Conservation (phyloP, 2,329 filamentous ascomycete species). For the Colletotrichum salicis region DNA sequence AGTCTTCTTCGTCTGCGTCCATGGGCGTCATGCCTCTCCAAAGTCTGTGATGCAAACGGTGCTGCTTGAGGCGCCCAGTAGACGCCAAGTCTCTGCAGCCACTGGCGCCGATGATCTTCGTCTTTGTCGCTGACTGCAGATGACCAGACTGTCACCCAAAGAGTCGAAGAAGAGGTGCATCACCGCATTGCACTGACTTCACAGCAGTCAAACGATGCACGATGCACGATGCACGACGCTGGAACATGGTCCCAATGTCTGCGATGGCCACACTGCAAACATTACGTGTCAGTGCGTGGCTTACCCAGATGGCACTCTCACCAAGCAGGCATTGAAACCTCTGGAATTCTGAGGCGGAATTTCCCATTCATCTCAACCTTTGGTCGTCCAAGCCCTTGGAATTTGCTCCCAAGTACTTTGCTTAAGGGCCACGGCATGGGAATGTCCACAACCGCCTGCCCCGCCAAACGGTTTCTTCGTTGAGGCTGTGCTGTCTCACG, state of each 20-base stretch:
- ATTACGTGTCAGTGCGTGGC: constrained; percentile 4
- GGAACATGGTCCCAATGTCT: background rate
- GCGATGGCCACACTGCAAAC: background rate
- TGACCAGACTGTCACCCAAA: background rate
- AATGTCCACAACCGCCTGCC: background rate
- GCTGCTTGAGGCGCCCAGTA: background rate
- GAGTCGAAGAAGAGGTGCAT: background rate
- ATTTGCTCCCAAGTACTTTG: background rate
- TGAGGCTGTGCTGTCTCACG: constrained; percentile 24
- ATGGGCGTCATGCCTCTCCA: background rate
- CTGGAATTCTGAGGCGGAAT: background rate
- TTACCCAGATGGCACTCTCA: background rate
- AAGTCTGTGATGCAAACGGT: constrained; percentile 19
- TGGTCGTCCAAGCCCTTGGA: background rate
- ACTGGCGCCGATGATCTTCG: background rate
- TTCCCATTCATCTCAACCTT: background rate
- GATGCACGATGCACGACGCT: background rate
- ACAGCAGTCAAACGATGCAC: background rate
- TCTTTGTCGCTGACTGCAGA: constrained; percentile 1
- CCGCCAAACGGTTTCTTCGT: background rate
- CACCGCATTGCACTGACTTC: background rate
- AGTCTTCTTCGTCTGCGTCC: background rate
- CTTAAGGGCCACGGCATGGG: too few species aligned
- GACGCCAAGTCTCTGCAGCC: constrained; percentile 5
- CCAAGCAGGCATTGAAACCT: constrained; percentile 4